Evolutionary conservation across 2,329 filamentous ascomycete species (phyloP).

Genomic region (Ophiostoma piceae): DNA sequence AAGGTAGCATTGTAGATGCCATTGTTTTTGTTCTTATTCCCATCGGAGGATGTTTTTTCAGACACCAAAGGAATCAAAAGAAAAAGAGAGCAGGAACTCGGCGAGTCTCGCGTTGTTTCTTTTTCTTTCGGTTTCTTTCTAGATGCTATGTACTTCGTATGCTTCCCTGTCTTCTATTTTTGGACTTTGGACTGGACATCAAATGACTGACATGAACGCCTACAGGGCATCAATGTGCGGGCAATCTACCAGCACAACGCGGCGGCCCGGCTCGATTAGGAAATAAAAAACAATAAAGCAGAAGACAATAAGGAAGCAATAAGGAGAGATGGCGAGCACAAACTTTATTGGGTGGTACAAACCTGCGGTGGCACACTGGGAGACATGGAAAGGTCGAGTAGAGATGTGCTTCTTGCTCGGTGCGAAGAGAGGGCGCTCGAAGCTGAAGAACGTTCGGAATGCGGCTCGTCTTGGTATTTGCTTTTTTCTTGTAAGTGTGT

Average conservation of each 20-base stretch:
- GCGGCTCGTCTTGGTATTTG: neutral
- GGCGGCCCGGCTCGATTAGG: neutral
- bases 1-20: neutral
- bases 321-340: neutral
- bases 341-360: neutral
- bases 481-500: neutral
- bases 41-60: neutral
- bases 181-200: neutral
- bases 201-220: neutral
- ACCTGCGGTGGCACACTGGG: neutral
- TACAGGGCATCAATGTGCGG: neutral
- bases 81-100: neutral
- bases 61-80: neutral
- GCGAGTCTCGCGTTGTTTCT: neutral
- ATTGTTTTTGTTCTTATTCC: neutral
- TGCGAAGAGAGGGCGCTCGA: neutral
- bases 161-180: constrained; percentile 2
- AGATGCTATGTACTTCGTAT: neutral
- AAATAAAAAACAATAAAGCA: neutral
- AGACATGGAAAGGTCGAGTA: neutral
- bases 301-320: neutral
- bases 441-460: neutral
- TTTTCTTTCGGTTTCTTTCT: neutral
- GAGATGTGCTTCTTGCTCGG: neutral
- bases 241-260: neutral